Evolutionary conservation across 352 stramenopile genomes (phyloP).

Genomic region (Thalassiosira livingstoniorum): DNA sequence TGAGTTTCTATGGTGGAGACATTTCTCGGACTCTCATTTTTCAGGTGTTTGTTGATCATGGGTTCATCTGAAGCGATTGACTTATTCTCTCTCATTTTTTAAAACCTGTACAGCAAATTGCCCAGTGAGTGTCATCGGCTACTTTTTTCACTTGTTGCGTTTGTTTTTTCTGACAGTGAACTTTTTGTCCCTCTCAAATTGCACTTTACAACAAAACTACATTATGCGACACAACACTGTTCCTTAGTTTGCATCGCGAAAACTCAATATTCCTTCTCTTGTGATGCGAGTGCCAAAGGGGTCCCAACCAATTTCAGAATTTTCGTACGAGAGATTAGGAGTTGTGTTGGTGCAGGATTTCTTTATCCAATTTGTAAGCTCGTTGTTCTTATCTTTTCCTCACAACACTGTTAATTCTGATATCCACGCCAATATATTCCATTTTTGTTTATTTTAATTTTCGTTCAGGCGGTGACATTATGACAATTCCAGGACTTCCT

Average conservation of each 20-base stretch:
- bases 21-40: conserved; percentile 74
- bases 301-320: conserved; percentile 94
- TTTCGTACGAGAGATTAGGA: conserved; percentile 94
- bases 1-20: conserved; percentile 76
- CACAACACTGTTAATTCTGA: too few species aligned
- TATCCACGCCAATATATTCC: conserved; percentile 54
- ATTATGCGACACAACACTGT: too few species aligned
- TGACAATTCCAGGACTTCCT: conserved; percentile 98
- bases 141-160: too few species aligned
- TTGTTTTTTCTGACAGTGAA: too few species aligned
- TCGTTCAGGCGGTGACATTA: conserved; percentile 92
- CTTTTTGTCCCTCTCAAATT: too few species aligned
- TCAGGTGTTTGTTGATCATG: conserved; percentile 76
- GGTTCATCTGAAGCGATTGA: too few species aligned
- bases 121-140: too few species aligned
- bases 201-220: too few species aligned
- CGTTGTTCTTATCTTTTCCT: background rate
- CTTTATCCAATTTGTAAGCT: conserved; percentile 85
- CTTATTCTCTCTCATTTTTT: too few species aligned
- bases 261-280: conserved; percentile 98
- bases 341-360: conserved; percentile 96
- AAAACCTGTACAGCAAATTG: too few species aligned
- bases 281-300: conserved; percentile 92
- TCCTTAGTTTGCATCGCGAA: conserved; percentile 99
- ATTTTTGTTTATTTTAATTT: conserved; percentile 85